Conservation (phyloP, 1,284 basidiomycete genomes). For the Trametes pubescens region DNA sequence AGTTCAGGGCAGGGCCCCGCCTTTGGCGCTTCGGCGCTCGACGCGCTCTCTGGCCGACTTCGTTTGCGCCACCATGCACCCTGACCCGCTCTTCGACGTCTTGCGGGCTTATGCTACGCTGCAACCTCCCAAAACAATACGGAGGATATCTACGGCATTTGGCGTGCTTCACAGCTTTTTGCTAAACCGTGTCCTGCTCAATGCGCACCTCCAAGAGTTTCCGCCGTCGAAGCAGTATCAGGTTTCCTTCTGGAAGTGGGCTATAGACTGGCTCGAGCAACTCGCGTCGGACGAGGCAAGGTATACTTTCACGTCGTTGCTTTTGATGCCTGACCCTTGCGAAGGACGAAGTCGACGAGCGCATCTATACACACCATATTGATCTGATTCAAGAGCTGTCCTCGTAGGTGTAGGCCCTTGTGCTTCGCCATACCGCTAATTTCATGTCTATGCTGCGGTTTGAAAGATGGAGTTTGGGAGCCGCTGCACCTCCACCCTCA, state of each 20-base stretch:
- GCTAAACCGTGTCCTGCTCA: conserved; percentile 57
- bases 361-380: conserved; percentile 68
- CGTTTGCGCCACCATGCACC: conserved; percentile 5
- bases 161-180: conserved; percentile 59
- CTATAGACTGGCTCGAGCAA: conserved; percentile 60
- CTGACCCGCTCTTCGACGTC: conserved; percentile 48
- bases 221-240: conserved; percentile 72
- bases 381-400: conserved; percentile 50
- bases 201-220: conserved; percentile 60
- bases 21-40: neutral
- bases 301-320: conserved; percentile 9
- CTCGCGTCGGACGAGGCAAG: conserved; percentile 51
- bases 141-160: conserved; percentile 46
- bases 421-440: neutral
- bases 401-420: conserved; percentile 41
- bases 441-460: neutral
- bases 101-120: conserved; percentile 65
- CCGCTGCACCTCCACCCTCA: conserved; percentile 54
- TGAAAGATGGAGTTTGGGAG: conserved; percentile 25
- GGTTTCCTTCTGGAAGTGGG: conserved; percentile 75
- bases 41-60: neutral
- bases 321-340: neutral
- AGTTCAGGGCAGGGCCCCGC: conserved; percentile 29
- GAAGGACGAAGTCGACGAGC: conserved; percentile 67
- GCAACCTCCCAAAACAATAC: conserved; percentile 50